These are phyloP conservation scores for Moniliophthora roreri DNA, from an alignment of 1,284 basidiomycete genomes.

Conservation along the genomic window DNA sequence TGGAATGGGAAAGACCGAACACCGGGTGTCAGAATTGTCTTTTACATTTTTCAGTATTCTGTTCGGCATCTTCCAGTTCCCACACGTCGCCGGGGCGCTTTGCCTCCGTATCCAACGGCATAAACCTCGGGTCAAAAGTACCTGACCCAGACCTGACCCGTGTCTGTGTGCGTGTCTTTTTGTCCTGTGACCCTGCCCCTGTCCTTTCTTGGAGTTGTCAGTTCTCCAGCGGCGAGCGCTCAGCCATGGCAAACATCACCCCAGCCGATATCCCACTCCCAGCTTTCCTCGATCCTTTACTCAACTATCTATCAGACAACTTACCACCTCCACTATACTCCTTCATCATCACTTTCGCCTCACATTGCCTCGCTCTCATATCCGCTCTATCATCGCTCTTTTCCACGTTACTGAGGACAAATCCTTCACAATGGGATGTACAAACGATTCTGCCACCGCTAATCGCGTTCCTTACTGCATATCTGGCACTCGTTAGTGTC, in stretches of 20 bases:
- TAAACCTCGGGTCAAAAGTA: too few relatives aligned
- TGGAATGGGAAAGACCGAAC: too few relatives aligned
- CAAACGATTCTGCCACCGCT: conserved; percentile 71
- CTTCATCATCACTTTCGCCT: conserved; percentile 48
- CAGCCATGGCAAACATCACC: conserved; percentile 16
- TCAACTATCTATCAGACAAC: conserved; percentile 51
- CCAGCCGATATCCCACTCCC: conserved; percentile 32
- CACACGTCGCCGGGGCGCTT: too few relatives aligned
- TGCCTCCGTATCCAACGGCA: too few relatives aligned
- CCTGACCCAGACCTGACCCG: too few relatives aligned
- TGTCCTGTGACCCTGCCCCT: too few relatives aligned
- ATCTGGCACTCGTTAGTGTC: conserved; percentile 68
- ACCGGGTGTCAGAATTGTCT: too few relatives aligned
- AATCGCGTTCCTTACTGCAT: conserved; percentile 68
- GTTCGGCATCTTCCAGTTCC: too few relatives aligned
- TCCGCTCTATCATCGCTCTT: conserved; percentile 49
- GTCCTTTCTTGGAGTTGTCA: neutral
- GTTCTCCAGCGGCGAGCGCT: neutral
- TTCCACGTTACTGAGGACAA: conserved; percentile 44
- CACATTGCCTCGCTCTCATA: conserved; percentile 51
- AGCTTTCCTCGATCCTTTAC: conserved; percentile 46
- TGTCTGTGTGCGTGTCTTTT: too few relatives aligned
- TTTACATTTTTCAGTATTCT: too few relatives aligned
- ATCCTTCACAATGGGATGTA: conserved; percentile 60
- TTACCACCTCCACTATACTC: conserved; percentile 59